Evolutionary conservation across 2,329 filamentous ascomycete genomes (phyloP).

Genomic region (Leptographium lundbergii): DNA sequence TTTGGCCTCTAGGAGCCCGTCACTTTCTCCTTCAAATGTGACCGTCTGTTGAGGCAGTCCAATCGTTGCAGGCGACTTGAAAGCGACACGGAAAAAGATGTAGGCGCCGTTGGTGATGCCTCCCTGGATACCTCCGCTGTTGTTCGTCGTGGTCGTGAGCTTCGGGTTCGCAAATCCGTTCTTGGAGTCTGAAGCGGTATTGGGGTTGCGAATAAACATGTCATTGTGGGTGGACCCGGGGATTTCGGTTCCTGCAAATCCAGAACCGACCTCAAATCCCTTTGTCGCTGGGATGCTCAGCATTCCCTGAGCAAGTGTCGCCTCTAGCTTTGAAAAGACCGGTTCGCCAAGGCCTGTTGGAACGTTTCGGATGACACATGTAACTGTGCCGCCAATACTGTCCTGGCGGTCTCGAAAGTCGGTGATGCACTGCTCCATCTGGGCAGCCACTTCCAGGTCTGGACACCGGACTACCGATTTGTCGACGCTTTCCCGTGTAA

Average conservation of each 20-base stretch:
- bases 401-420: constrained; percentile 67
- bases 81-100: constrained; percentile 89
- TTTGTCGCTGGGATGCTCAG: constrained; percentile 90
- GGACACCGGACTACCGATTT: constrained; percentile 39
- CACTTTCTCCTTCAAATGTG: constrained; percentile 56
- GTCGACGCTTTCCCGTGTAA: constrained; percentile 70
- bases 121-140: constrained; percentile 88
- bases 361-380: constrained; percentile 79
- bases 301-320: constrained; percentile 84
- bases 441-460: constrained; percentile 22
- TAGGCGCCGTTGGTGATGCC: constrained; percentile 88
- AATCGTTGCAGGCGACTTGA: constrained; percentile 93
- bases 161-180: too few species aligned
- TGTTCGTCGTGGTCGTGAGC: constrained; percentile 82
- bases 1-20: constrained; percentile 78
- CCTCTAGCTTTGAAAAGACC: constrained; percentile 91
- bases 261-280: constrained; percentile 89
- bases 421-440: constrained; percentile 71
- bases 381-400: constrained; percentile 89
- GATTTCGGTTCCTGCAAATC: constrained; percentile 77
- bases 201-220: constrained; percentile 54
- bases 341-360: constrained; percentile 86
- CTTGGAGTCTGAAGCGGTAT: constrained; percentile 26
- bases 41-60: constrained; percentile 76
- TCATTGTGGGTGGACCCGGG: constrained; percentile 90